Percentiles rank a stretch among this genome's conserved stretches.
These are phyloP conservation scores for Suhomyces sp. DNA, from an alignment of 805 yeast species.

Conservation along the genomic window DNA sequence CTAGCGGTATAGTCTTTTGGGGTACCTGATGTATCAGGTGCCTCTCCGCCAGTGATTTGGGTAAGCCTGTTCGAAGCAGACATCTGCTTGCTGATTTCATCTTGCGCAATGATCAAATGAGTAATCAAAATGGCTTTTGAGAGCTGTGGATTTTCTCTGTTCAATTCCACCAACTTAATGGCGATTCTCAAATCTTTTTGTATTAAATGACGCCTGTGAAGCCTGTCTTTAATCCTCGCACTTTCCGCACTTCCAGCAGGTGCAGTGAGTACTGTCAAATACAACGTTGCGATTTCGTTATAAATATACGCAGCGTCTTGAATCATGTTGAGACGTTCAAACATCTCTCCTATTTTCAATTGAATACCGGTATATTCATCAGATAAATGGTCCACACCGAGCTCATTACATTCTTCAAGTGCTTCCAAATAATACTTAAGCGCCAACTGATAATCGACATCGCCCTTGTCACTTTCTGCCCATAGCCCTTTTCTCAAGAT, in stretches of 20 bases:
- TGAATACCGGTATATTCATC: conserved; percentile 92
- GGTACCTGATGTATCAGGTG: neutral
- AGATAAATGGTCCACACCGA: conserved; percentile 53
- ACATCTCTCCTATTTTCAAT: conserved; percentile 83
- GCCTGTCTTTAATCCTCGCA: conserved; percentile 19
- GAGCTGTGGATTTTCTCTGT: conserved; percentile 43
- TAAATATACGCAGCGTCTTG: conserved; percentile 68
- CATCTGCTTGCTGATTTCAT: conserved; percentile 50
- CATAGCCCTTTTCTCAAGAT: conserved; percentile 71
- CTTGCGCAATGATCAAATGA: conserved; percentile 64
- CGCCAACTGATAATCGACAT: conserved; percentile 64
- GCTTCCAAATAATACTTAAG: conserved; percentile 73
- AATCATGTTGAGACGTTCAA: conserved; percentile 59
- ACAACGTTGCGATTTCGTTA: conserved; percentile 60
- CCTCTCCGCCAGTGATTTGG: conserved; percentile 1
- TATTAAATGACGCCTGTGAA: conserved; percentile 54
- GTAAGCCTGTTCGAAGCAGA: conserved; percentile 15
- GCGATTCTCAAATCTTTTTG: conserved; percentile 70
- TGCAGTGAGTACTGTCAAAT: conserved; percentile 49
- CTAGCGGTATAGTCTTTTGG: conserved; percentile 13
- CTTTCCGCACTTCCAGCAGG: conserved; percentile 17
- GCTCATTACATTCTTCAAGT: conserved; percentile 54
- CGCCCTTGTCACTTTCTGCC: conserved; percentile 74
- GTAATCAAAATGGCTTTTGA: conserved; percentile 59
- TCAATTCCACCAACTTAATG: conserved; percentile 61